Base-by-base conservation (phyloP, 768 basidiomycete species). In the Termitomyces sp. region DNA sequence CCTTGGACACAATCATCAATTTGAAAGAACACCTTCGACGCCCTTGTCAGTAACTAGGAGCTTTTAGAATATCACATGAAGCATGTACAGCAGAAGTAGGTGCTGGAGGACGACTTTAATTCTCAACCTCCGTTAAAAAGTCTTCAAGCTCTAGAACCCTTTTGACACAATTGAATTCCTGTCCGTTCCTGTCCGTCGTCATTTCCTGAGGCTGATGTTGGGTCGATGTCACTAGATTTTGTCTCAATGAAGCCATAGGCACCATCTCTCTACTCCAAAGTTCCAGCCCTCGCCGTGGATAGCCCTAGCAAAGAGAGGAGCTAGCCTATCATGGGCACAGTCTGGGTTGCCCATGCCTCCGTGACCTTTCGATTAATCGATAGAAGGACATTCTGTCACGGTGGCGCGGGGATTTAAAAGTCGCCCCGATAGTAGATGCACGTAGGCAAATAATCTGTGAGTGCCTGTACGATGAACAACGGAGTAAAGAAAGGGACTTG, bases 401-500 rank as follows among this genome's bases (percentile, higher is more conserved):
- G n/a, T n/a, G n/a, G n/a, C n/a, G n/a, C n/a, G n/a, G n/a, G n/a
- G n/a, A n/a, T n/a, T n/a, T n/a, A n/a, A n/a, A n/a, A n/a, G n/a
- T n/a, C n/a, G n/a, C n/a, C n/a, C n/a, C n/a, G n/a, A 1, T 16
- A 43, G 34, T 43, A 27, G 14, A 59, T 9, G 22, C 1, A 43
- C 1, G n/a, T 14, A 29, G 24, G 3, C 43, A 65, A 48, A 22
- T 61, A 34, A 29, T 62, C 64, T 6, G 56, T 58, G 24, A 71
- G 58, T 10, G 56, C 61, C 44, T 70, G 65, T 9, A 73, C 61
- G 31, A 71, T 27, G 16, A 51, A 48, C 10, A 66, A 57, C 5
- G 71, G 69, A 7, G 65, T 64, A 56, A 71, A 66, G 56, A 69
- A 53, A n/a, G 70, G 64, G 20, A 71, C n/a, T 36, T 7, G 65